Conservation (phyloP, 1,139 yeast species). For the Saccharomyces hybrid region DNA sequence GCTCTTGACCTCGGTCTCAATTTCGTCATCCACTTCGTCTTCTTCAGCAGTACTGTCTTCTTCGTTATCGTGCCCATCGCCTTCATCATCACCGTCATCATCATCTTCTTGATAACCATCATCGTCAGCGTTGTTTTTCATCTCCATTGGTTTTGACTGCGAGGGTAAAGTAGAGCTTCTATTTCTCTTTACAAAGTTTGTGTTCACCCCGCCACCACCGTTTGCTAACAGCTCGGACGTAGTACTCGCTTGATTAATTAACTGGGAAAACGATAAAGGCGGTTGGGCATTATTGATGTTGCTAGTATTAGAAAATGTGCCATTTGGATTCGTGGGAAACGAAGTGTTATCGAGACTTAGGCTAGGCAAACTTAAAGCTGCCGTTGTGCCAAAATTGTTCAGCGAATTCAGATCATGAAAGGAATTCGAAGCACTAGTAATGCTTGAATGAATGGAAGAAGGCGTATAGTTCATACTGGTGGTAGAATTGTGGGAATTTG, state of each 20-base stretch:
- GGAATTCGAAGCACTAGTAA: slow-evolving; percentile 3
- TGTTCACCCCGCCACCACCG: not conserved
- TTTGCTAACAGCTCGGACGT: not conserved
- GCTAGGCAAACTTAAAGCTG: not conserved
- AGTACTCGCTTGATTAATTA: not conserved
- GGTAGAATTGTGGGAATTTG: slow-evolving; percentile 2
- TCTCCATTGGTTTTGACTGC: slow-evolving; percentile 1
- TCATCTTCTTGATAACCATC: slow-evolving; percentile 30
- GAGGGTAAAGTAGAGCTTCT: not conserved
- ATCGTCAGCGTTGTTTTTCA: slow-evolving; percentile 14
- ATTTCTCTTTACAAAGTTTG: not conserved
- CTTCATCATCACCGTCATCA: slow-evolving; percentile 21
- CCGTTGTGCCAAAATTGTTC: not conserved
- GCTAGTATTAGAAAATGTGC: no score
- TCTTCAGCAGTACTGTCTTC: slow-evolving; percentile 9
- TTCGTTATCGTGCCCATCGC: slow-evolving; percentile 16
- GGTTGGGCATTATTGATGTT: not conserved
- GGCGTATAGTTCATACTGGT: not conserved
- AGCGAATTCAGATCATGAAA: slow-evolving; percentile 2
- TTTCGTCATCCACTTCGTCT: slow-evolving; percentile 7
- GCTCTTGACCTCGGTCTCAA: not conserved
- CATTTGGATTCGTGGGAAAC: not conserved
- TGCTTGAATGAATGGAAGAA: not conserved
- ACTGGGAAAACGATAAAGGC: not conserved
- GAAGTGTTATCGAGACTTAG: not conserved